phyloP scores from a whole-genome alignment of 257 asterid species.

The Anisodus tanguticus region DNA sequence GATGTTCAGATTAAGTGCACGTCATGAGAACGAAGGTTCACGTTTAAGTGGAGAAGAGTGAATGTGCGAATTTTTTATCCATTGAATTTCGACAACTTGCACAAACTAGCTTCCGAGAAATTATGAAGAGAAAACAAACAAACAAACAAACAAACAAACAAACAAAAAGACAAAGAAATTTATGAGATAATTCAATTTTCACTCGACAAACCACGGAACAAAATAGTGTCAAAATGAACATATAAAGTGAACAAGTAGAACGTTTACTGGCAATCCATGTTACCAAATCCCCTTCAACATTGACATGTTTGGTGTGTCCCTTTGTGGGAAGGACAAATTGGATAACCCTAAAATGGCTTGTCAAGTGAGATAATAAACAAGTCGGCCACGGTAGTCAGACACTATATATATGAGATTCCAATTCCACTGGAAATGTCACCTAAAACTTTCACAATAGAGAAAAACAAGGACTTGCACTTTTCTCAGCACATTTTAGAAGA shows the following conservation, averaged over 20 bases:
- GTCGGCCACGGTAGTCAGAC: slow-evolving; percentile 17
- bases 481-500: slow-evolving; percentile 20
- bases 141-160: not conserved
- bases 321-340: slow-evolving; percentile 42
- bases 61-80: not conserved
- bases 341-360: slow-evolving; percentile 34
- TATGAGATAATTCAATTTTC: not conserved
- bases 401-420: slow-evolving; percentile 26
- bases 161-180: slow-evolving; percentile 5
- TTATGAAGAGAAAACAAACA: not conserved
- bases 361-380: slow-evolving; percentile 30
- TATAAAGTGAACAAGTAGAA: not conserved
- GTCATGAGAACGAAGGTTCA: not conserved
- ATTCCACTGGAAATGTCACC: not conserved
- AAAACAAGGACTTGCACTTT: not conserved
- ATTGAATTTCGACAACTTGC: not conserved
- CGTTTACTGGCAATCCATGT: slow-evolving; percentile 20
- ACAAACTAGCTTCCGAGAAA: not conserved
- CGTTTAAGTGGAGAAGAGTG: not conserved
- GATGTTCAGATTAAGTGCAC: not conserved
- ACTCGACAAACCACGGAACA: not conserved
- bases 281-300: slow-evolving; percentile 30
- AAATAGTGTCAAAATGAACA: slow-evolving; percentile 11
- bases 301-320: slow-evolving; percentile 33
- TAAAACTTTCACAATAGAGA: not conserved